A percentile compares a stretch with the other conserved stretches of the same genome.
These are phyloP conservation scores for Oryza glaberrima DNA, from an alignment of 176 grass and related monocot genomes.

Conservation along the genomic window DNA sequence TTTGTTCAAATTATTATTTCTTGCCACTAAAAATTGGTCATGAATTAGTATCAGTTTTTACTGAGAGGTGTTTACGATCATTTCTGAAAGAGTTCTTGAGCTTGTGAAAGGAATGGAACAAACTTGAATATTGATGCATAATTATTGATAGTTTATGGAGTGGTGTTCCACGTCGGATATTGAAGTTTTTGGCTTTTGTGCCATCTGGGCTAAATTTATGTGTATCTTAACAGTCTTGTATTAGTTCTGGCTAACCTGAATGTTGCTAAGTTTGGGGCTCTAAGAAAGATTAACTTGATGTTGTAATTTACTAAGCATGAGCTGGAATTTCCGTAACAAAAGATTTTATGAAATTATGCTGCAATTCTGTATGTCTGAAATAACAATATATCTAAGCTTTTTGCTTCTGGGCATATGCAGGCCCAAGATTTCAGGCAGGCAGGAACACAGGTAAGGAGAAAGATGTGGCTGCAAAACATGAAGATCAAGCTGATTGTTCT, in stretches of 20 bases:
- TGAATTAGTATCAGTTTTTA: neutral
- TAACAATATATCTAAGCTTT: neutral
- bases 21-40: neutral
- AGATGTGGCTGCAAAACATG: constrained; percentile 99
- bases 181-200: neutral
- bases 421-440: constrained; percentile 90
- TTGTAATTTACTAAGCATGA: neutral
- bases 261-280: neutral
- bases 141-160: neutral
- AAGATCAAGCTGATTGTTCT: constrained; percentile 94
- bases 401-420: constrained; percentile 33
- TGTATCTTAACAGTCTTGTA: neutral
- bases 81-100: neutral
- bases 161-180: neutral
- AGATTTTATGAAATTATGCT: neutral
- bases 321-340: neutral
- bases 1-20: neutral
- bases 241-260: neutral
- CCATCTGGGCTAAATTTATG: neutral
- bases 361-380: neutral
- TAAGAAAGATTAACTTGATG: neutral
- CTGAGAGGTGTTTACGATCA: neutral
- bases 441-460: constrained; percentile 75
- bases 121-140: neutral
- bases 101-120: neutral